These are phyloP conservation scores for Ceratobasidium sp. DNA, from an alignment of 1,284 basidiomycete species.

Conservation along the genomic window DNA sequence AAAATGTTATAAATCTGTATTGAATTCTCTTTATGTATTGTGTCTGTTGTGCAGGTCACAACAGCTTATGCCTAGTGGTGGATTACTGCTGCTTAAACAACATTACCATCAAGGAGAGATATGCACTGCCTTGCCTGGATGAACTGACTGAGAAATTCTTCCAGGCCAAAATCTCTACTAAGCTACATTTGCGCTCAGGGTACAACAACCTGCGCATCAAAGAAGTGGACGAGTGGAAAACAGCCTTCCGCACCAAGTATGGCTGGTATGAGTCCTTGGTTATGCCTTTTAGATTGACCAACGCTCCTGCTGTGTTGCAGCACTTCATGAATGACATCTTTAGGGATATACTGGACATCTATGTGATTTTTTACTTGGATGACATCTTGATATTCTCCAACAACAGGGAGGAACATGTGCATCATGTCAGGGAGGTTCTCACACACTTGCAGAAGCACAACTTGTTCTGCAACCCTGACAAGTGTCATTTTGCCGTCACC, in stretches of 20 bases:
- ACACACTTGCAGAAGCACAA: constrained; percentile 39
- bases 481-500: constrained; percentile 46
- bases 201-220: constrained; percentile 43
- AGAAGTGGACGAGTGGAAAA: constrained; percentile 35
- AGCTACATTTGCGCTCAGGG: constrained; percentile 47
- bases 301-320: constrained; percentile 40
- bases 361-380: constrained; percentile 40
- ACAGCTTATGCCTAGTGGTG: constrained; percentile 6
- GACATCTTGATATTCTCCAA: constrained; percentile 42
- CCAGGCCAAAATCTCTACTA: constrained; percentile 17
- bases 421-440: constrained; percentile 46
- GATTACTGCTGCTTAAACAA: constrained; percentile 21
- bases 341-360: constrained; percentile 9
- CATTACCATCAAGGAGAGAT: constrained; percentile 21
- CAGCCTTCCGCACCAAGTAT: constrained; percentile 46
- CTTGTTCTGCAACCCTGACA: constrained; percentile 44
- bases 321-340: constrained; percentile 33
- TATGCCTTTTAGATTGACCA: constrained; percentile 46
- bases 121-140: constrained; percentile 4
- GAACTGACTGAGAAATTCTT: constrained; percentile 17
- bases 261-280: constrained; percentile 53
- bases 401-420: constrained; percentile 23
- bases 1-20: too few relatives aligned
- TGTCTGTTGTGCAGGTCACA: too few relatives aligned
- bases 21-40: too few relatives aligned